Base-by-base conservation (phyloP, 768 basidiomycete genomes). In the Russula sp. region DNA sequence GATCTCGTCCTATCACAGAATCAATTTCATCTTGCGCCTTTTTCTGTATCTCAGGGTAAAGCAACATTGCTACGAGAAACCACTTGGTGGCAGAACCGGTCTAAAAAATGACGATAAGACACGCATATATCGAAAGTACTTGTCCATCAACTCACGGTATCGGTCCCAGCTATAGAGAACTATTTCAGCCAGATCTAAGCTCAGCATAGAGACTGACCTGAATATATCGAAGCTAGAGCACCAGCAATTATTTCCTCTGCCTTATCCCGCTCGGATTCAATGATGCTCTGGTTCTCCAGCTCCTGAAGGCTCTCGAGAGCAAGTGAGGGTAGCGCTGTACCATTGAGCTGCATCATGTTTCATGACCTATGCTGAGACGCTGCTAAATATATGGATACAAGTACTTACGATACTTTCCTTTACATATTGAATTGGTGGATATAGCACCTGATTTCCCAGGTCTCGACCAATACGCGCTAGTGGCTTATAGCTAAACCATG, bases 401-500 rank as follows among this genome's bases (percentile, higher is more conserved):
- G 11, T 7, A 35, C 41, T 16, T 3, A 38, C 45, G 8, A 47
- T 60, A 7, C 35, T 20, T 22, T 60, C 14, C 25, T 16, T 25
- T 0, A 60, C 52, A 14, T 41, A 36, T 11, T 29, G 42, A 10
- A 54, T 22, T 0, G 52, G 43, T 1, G 20, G 29, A 46, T 54
- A 20, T 9, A 46, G 4, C 34, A 45, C 52, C n/a, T 29, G 35
- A 2, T 47, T 20, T 2, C 52, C 45, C 3, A 48, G 4, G 2
- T 38, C 35, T 22, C 7, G 11, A 18, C 56, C 46, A 7, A 39
- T 0, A 39, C 51, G 51, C 3, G 52, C 52, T 3, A 60, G 20
- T 36, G 51, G 59, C 35, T 55, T 35, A n/a, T 54, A 60, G 22
- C 59, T 55, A 9, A 60, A 32, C 52, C 59, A 53, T 10, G 59